Evolutionary conservation across 1,139 yeast species (phyloP), one percentile per base, ranked within the genome.

Genomic region (Saccharomyces hybrid): DNA sequence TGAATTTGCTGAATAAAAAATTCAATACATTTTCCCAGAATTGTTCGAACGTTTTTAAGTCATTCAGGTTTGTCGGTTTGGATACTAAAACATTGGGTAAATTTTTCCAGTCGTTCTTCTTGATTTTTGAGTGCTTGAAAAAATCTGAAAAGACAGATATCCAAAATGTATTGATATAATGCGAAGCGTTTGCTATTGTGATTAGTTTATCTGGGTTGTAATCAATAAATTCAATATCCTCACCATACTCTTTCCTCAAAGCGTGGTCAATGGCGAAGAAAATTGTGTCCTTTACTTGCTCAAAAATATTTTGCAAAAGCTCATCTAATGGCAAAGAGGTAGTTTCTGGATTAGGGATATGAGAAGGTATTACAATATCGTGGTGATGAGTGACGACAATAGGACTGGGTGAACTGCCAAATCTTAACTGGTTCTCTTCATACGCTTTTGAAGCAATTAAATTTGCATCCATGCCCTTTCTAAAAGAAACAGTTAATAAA

Each of bases 401-500:
- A 16, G 20, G 20, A 16, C 2, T 16, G 2, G 20, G 20, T 16
- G 20, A 16, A 16, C 20, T 16, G 2, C 20, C 63, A 63, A 63
- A 67, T 53, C 70, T 59, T 5, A 56, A 49, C 5, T 68, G 47
- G 56, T 71, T 74, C 62, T 84, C 88, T 9, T 70, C 61, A 42
- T 73, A 71, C 0, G 84, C 75, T 16, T 69, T 80, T 11, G 70
- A 64, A 0, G 86, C 84, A 34, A 89, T 86, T 42, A 79, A 58
- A 25, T 73, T 70, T 0, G 90, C 87, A 2, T 81, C 77, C 86
- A 88, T 82, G 0, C 75, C 79, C n/a, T 74, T 69, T 27, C 82
- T 72, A 62, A 71, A 86, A 2, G 90, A 83, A 0, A 89, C 84
- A 0, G 97, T 88, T 42, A 82, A 72, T 0, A 89, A 67, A 0